These are phyloP conservation scores for Babesia sp. DNA, from an alignment of 169 alveolate genomes.

Conservation along the genomic window DNA sequence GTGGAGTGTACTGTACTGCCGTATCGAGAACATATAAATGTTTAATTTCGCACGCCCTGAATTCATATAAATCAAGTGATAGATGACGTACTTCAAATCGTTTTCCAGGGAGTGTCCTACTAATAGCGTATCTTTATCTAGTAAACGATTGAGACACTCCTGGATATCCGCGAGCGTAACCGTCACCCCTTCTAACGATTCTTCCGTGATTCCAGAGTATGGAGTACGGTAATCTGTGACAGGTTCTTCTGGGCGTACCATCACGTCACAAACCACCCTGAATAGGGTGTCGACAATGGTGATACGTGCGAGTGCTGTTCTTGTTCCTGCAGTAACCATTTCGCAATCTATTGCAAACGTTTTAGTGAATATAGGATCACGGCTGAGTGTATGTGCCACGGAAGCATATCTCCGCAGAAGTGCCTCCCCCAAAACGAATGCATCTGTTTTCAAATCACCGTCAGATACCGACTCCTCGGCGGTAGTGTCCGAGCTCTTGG, in stretches of 20 bases:
- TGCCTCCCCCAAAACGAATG: neutral
- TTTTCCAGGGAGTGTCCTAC: slow-evolving; percentile 69
- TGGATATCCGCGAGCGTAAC: slow-evolving; percentile 60
- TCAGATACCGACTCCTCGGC: neutral
- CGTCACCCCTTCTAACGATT: slow-evolving; percentile 46
- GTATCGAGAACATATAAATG: slow-evolving; percentile 65
- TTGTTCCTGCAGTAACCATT: slow-evolving; percentile 58
- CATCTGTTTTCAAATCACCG: neutral
- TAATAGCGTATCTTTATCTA: slow-evolving; percentile 55
- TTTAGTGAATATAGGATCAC: slow-evolving; percentile 45
- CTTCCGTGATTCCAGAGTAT: slow-evolving; percentile 70
- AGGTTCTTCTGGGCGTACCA: slow-evolving; percentile 56
- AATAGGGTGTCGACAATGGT: slow-evolving; percentile 65
- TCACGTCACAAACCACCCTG: slow-evolving; percentile 61
- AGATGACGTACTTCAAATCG: slow-evolving; percentile 35
- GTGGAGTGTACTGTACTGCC: slow-evolving; percentile 33
- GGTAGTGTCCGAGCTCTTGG: neutral
- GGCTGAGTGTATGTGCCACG: neutral
- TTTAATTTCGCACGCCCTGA: slow-evolving; percentile 49
- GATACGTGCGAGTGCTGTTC: slow-evolving; percentile 60
- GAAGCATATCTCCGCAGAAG: slow-evolving; percentile 9
- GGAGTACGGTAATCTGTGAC: slow-evolving; percentile 63
- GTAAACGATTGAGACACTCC: slow-evolving; percentile 34
- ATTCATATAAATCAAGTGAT: neutral
- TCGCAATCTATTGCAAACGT: slow-evolving; percentile 69